Evolutionary conservation across 805 yeast genomes (phyloP).

Genomic region (Lipomyces yamanashiensis): DNA sequence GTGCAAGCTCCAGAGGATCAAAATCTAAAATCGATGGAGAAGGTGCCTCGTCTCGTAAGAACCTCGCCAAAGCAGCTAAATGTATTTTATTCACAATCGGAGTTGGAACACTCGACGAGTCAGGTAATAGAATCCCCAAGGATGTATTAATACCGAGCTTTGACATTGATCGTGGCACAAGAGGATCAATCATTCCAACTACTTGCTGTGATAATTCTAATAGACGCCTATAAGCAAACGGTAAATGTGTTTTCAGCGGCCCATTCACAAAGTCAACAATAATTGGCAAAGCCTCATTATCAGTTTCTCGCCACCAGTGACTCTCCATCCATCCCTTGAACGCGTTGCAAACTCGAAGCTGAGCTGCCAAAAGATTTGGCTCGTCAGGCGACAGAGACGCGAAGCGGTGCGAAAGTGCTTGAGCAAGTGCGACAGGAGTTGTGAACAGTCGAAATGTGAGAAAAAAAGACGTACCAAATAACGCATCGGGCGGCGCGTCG

Average conservation of each 20-base stretch:
- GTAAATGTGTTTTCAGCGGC: slow-evolving; percentile 16
- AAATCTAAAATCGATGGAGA: slow-evolving; percentile 58
- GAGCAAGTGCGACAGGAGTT: slow-evolving; percentile 65
- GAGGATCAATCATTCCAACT: slow-evolving; percentile 14
- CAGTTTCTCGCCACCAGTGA: slow-evolving; percentile 60
- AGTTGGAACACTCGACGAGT: slow-evolving; percentile 34
- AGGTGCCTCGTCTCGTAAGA: slow-evolving; percentile 12
- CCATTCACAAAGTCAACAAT: slow-evolving; percentile 33
- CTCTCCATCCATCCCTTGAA: slow-evolving; percentile 88
- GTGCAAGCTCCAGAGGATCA: slow-evolving; percentile 75
- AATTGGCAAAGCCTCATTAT: slow-evolving; percentile 34
- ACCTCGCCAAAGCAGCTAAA: slow-evolving; percentile 20
- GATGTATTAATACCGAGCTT: slow-evolving; percentile 29
- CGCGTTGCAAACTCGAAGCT: slow-evolving; percentile 57
- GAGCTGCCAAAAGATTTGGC: slow-evolving; percentile 25
- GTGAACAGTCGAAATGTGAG: slow-evolving; percentile 77
- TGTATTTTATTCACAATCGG: slow-evolving; percentile 32
- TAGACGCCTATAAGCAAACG: slow-evolving; percentile 27
- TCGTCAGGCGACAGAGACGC: slow-evolving; percentile 43
- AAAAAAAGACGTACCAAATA: slow-evolving; percentile 69
- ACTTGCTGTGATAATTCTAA: slow-evolving; percentile 25
- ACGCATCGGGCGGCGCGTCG: slow-evolving; percentile 56
- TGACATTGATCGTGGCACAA: slow-evolving; percentile 36
- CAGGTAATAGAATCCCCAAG: slow-evolving; percentile 31
- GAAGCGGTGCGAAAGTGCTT: slow-evolving; percentile 65